Base-by-base conservation (phyloP, 2,329 filamentous ascomycete genomes). In the Penicillium glabrum region DNA sequence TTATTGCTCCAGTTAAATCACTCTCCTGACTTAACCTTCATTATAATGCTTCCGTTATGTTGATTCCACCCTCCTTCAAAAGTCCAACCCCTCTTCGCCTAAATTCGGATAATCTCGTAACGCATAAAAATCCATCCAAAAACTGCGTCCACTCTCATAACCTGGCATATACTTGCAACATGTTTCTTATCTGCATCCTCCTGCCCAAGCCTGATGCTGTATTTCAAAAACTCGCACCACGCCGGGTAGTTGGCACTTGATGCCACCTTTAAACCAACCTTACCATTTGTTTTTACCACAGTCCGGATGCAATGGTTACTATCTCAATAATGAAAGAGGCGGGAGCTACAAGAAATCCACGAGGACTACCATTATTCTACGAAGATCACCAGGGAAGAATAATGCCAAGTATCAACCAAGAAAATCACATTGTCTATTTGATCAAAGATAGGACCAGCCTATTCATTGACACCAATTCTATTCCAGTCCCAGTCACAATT, bases 1-100 rank as follows among this genome's bases (percentile, higher is more conserved):
- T 29, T 11, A 11, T 29, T 29, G 27, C 10, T 29, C 7, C 10
- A 29, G 27, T 29, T 1, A 5, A 11, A 29, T 11, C 26, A 26
- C 7, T 8, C 26, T 1, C 8, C 26, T 26, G 26, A 26, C 26
- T 26, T 8, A 8, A 8, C 26, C 26, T 91, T 31, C 74, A 35
- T n/a, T 16, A 14, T n/a, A 14, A 35, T 35, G 13, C 14, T 35
- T 35, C 14, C 3, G 33, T 7, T 16, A 35, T 35, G 14, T n/a
- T 35, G 16, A 35, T 2, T 35, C 33, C 33, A 16, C 31, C 23
- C 19, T 6, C 13, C 16, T 35, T 13, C 13, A 35, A 14, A 35
- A 35, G 11, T 14, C 16, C 31, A 14, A 14, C 31, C 13, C 13
- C 14, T 1, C 16, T 16, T 5, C 23, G 11, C 11, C 31, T 16